phyloP scores from a whole-genome alignment of 1,139 yeast species.

The Yamadazyma siamensis region DNA sequence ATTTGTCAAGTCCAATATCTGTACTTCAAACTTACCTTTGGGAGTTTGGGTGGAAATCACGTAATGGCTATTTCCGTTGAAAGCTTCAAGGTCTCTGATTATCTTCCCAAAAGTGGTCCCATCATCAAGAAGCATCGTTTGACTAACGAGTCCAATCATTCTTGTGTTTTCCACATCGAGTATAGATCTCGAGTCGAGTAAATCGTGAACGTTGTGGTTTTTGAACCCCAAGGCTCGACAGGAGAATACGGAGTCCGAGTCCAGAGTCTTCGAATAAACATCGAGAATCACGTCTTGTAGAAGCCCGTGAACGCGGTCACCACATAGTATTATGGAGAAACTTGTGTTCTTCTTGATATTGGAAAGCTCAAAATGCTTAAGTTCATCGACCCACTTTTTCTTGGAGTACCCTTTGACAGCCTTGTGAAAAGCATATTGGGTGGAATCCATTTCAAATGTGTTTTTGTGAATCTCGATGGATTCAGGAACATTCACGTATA shows the following conservation, averaged over 20 bases:
- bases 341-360: constrained; percentile 4
- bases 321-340: constrained; percentile 9
- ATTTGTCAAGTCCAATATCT: constrained; percentile 6
- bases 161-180: constrained; percentile 2
- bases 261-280: constrained; percentile 4
- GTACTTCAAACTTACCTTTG: background rate
- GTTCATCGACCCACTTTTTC: no score
- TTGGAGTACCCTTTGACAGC: no score
- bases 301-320: constrained; percentile 6
- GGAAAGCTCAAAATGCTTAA: constrained; percentile 8
- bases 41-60: constrained; percentile 1
- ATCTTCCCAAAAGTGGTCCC: constrained; percentile 9
- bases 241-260: constrained; percentile 17
- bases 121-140: constrained; percentile 15
- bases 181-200: constrained; percentile 11
- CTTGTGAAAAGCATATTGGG: no score
- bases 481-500: constrained; percentile 6
- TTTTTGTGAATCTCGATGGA: no score
- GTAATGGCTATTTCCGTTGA: constrained; percentile 4
- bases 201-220: constrained; percentile 6
- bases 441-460: no score
- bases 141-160: constrained; percentile 6
- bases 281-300: constrained; percentile 7
- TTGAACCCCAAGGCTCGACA: constrained; percentile 14
- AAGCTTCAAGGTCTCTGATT: constrained; percentile 3